Conservation (phyloP, 2,329 filamentous ascomycete genomes). For the Claviceps maximensis region DNA sequence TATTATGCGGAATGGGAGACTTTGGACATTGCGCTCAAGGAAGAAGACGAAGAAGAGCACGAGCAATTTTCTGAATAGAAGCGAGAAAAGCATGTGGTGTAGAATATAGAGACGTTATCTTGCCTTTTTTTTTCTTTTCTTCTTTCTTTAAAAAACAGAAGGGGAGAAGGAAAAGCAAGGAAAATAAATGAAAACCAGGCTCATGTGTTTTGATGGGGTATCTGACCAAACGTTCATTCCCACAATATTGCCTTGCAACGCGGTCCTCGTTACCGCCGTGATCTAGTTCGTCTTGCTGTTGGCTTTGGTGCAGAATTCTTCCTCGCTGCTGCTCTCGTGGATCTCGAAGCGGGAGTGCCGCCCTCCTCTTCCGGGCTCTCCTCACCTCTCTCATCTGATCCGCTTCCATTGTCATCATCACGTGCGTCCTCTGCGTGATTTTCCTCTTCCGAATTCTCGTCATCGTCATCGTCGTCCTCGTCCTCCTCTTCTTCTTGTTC, state of each 20-base stretch:
- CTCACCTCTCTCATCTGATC: slow-evolving; percentile 16
- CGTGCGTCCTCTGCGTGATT: slow-evolving; percentile 19
- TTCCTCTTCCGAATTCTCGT: background rate
- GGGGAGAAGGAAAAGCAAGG: too few species aligned
- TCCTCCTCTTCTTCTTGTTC: slow-evolving; percentile 17
- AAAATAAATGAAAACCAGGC: too few species aligned
- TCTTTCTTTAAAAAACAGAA: too few species aligned
- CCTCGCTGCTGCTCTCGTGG: slow-evolving; percentile 7
- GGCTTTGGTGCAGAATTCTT: slow-evolving; percentile 4
- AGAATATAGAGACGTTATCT: background rate
- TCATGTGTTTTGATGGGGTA: background rate
- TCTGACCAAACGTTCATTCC: background rate
- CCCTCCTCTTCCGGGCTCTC: slow-evolving; percentile 8
- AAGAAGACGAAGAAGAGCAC: slow-evolving; percentile 2
- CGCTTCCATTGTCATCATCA: slow-evolving; percentile 19
- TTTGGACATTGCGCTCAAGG: background rate
- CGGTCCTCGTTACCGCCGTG: slow-evolving; percentile 6
- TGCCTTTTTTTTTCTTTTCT: background rate
- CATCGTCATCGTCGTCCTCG: background rate
- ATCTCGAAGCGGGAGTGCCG: slow-evolving; percentile 24
- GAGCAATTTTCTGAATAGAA: background rate
- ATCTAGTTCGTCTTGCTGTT: slow-evolving; percentile 4
- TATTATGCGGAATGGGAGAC: slow-evolving; percentile 32
- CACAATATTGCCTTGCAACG: slow-evolving; percentile 6
- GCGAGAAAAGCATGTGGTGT: background rate